Base-by-base conservation (phyloP, 352 stramenopile genomes). In the Globisporangium middletonii region DNA sequence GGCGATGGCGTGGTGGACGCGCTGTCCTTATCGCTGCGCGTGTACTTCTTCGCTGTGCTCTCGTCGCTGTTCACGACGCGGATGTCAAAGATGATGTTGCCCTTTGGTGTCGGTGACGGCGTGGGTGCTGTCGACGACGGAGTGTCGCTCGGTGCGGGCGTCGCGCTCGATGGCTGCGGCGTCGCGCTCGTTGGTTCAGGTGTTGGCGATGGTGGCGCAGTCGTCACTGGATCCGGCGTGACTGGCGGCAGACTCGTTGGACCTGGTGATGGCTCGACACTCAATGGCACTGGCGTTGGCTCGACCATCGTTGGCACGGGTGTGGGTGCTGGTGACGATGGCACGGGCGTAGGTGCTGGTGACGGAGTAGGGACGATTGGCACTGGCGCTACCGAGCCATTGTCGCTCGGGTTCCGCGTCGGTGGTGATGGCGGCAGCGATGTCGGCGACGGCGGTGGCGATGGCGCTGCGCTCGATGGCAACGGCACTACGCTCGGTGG, bases 81-180 rank as follows among this genome's bases (percentile, higher is more conserved):
- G 48, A 62, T 62, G 48, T 62, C 42, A 11, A 62, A 51, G 38
- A 62, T 62, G 47, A 62, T 42, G 38, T 62, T 62, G 1, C 38
- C 27, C 23, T 60, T 55, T 49, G 55, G 55, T 0, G 55, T 61
- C 15, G 47, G 27, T 13, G 56, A 23, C 27, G 54, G 45, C n/a
- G 45, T 23, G 4, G 33, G 33, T 7, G 33, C 6, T 18, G 55
- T 43, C 30, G 16, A 37, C 42, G 19, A 15, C 23, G 26, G 16
- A 7, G 26, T 38, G 18, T 57, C 11, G 11, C 16, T 28, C 13
- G 35, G 4, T 3, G 19, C 6, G 6, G 45, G 23, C 23, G 45
- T 11, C 3, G 45, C 16, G 15, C 23, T 12, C 6, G 27, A 1
- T 38, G 33, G 33, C 12, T 9, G 33, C 7, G 33, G 7, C 33